Evolutionary conservation across 2,329 filamentous ascomycete genomes (phyloP).

Genomic region (Aureobasidium leucospermi): DNA sequence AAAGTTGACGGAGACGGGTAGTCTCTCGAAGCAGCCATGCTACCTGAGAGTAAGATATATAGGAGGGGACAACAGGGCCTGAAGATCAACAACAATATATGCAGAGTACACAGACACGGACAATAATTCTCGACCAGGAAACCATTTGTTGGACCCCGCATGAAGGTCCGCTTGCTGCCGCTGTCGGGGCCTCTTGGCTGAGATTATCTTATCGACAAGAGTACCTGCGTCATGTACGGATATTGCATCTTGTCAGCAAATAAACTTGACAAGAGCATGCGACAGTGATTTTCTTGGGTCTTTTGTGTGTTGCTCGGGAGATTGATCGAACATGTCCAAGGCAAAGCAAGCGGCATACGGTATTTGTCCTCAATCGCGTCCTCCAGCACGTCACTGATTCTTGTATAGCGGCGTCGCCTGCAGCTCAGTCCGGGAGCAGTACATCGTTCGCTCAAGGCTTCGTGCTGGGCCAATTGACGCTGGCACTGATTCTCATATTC

Average conservation of each 20-base stretch:
- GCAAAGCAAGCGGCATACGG: slow-evolving; percentile 23
- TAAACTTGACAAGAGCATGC: neutral
- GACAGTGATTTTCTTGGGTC: neutral
- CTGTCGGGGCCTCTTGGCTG: slow-evolving; percentile 1
- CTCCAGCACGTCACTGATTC: neutral
- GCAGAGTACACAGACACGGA: neutral
- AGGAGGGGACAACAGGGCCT: neutral
- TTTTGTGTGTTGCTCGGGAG: neutral
- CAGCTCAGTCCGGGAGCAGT: slow-evolving; percentile 26
- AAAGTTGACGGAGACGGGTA: slow-evolving; percentile 11
- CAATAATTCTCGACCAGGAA: neutral
- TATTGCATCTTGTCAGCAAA: too few relatives aligned
- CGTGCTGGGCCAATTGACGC: slow-evolving; percentile 84
- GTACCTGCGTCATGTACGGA: slow-evolving; percentile 1
- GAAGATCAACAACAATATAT: neutral
- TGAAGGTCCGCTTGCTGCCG: neutral
- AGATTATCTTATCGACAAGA: slow-evolving; percentile 10
- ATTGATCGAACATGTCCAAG: slow-evolving; percentile 24
- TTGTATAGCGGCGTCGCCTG: slow-evolving; percentile 3
- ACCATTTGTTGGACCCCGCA: slow-evolving; percentile 1
- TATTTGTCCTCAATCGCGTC: neutral
- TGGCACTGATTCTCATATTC: slow-evolving; percentile 81
- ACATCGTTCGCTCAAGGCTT: slow-evolving; percentile 91
- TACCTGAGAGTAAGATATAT: neutral
- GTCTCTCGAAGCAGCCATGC: slow-evolving; percentile 1